Evolutionary conservation across 768 basidiomycete species (phyloP).

Genomic region (Rhodotorula diobovata): DNA sequence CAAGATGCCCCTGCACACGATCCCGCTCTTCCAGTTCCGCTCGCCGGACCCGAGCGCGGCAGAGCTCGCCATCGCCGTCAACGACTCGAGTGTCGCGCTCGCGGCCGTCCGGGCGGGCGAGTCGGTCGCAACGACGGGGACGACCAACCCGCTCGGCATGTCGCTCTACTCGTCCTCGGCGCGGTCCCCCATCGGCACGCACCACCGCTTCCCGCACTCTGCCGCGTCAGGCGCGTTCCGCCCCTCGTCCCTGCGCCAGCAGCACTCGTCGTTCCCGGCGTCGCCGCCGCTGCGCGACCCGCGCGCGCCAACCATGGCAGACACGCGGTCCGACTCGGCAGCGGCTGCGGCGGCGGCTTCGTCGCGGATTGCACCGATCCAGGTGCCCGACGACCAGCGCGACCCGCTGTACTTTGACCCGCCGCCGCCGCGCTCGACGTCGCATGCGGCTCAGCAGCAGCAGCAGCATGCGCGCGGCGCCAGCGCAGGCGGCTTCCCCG

Average conservation of each 20-base stretch:
- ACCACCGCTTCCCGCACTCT: neutral
- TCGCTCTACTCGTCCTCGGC: neutral
- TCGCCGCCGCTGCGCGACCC: constrained; percentile 3
- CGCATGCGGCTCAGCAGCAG: neutral
- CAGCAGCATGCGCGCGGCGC: neutral
- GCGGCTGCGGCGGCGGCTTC: neutral
- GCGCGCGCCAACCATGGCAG: neutral
- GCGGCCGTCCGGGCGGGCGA: neutral
- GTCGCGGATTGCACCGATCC: neutral
- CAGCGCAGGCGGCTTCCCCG: neutral
- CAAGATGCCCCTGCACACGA: constrained; percentile 86
- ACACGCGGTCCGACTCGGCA: neutral
- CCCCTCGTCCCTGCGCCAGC: constrained; percentile 2
- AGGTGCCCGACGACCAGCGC: constrained; percentile 34
- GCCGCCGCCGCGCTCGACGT: neutral
- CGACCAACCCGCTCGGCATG: neutral
- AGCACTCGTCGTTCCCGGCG: neutral
- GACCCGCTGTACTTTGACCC: constrained; percentile 41
- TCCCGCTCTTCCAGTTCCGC: constrained; percentile 76
- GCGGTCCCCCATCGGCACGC: neutral
- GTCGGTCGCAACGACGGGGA: neutral
- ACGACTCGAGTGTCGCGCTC: neutral
- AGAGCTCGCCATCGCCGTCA: neutral
- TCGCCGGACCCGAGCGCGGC: constrained; percentile 23
- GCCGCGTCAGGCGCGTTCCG: neutral